Base-by-base conservation (phyloP, 179 eudicot species). In the Sideroxylon spinosum region DNA sequence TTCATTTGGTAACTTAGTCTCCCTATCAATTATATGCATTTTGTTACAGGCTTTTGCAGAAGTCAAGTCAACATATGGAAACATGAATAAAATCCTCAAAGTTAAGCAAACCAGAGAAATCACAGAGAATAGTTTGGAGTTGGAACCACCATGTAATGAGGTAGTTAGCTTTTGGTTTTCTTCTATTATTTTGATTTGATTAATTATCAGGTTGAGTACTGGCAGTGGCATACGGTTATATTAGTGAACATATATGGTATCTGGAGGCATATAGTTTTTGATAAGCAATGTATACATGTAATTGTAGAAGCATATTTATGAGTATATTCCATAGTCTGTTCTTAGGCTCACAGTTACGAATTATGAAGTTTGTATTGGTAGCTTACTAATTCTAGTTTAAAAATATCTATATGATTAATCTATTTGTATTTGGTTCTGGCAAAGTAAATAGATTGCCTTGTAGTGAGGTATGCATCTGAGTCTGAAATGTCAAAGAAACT, bases 141-240 rank as follows among this genome's bases (percentile, higher is more conserved):
- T 95, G 75, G 89, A 90, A 84, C 98, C 92, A 76, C 88, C 88
- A 20, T 85, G 91, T 82, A 71, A 73, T 56, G 90, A 87, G 88
- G 98, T 95, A 77, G n/a, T 65, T 78, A 46, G 12, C 25, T 71
- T 60, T 29, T 10, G 26, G 53, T 68, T 59, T 57, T 78, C 12
- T 9, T 72, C 20, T 20, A 12, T 9, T 56, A 3, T 73, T 7
- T 32, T 29, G 61, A 4, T 46, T 37, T 61, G 29, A 22, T 61
- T 44, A 13, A 46, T 26, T 8, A 14, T 75, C 20, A 13, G 48
- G 28, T 11, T 32, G 32, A 17, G 32, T 64, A 50, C 37, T 49
- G 61, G 44, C 19, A 16, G 48, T 73, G 22, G 10, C 12, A 2
- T 70, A 20, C 14, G 5, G n/a, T 6, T 57, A 14, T 5, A 2